Evolutionary conservation across 345 rosid genomes (phyloP).

Genomic region (Melastoma malabathricum): DNA sequence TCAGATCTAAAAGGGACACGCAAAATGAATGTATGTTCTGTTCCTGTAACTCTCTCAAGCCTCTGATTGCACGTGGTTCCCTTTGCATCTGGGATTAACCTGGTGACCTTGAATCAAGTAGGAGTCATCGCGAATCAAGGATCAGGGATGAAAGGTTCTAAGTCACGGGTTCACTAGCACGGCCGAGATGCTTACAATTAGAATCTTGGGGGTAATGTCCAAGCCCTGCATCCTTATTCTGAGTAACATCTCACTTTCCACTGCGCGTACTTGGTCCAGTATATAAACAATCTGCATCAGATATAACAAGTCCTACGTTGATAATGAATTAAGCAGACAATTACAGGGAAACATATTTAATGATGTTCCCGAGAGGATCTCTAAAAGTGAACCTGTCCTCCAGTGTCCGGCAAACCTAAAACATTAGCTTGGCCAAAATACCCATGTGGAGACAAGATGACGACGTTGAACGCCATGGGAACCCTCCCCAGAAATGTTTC

Average conservation of each 20-base stretch:
- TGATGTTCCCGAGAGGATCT: neutral
- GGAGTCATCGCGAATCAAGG: neutral
- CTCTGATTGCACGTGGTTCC: slow-evolving; percentile 10
- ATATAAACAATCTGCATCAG: slow-evolving; percentile 72
- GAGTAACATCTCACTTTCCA: slow-evolving; percentile 80
- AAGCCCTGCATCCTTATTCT: slow-evolving; percentile 83
- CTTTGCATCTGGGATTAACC: slow-evolving; percentile 10
- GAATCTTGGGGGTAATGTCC: slow-evolving; percentile 71
- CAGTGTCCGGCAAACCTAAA: slow-evolving; percentile 95
- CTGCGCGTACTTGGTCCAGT: slow-evolving; percentile 94
- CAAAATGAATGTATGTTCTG: slow-evolving; percentile 9
- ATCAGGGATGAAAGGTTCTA: neutral
- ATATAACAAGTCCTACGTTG: neutral
- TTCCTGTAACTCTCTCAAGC: slow-evolving; percentile 9
- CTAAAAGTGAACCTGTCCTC: slow-evolving; percentile 61
- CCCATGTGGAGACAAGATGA: slow-evolving; percentile 91
- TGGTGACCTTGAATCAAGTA: slow-evolving; percentile 6
- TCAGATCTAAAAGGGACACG: slow-evolving; percentile 11
- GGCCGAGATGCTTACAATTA: slow-evolving; percentile 45
- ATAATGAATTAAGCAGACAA: neutral
- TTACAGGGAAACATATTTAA: neutral
- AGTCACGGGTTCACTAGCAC: neutral
- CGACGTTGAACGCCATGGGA: slow-evolving; percentile 94
- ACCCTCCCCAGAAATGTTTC: slow-evolving; percentile 92
- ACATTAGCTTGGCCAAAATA: slow-evolving; percentile 99